Conservation (phyloP, 2,329 filamentous ascomycete genomes). For the Colletotrichum sp. region DNA sequence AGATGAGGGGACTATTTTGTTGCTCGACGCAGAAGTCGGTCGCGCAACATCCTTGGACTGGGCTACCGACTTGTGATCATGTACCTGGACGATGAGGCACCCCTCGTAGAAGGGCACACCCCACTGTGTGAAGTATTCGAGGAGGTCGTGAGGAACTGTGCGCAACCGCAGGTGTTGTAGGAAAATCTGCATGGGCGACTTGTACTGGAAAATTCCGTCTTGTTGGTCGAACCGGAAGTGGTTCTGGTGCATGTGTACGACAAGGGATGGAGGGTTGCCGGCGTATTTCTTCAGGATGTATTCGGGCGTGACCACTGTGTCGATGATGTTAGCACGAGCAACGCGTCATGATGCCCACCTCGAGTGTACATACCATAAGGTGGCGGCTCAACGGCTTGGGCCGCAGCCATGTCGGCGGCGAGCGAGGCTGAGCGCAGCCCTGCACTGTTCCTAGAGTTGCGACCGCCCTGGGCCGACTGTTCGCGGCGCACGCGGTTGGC, state of each 20-base stretch:
- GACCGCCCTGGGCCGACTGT: constrained; percentile 47
- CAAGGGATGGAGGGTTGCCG: constrained; percentile 78
- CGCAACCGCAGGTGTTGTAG: constrained; percentile 78
- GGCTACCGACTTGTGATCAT: constrained; percentile 78
- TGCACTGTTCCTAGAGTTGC: constrained; percentile 56
- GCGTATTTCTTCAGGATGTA: constrained; percentile 86
- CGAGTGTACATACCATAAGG: constrained; percentile 54
- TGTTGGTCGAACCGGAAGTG: constrained; percentile 95
- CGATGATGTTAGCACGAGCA: constrained; percentile 18
- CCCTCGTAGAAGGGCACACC: constrained; percentile 90
- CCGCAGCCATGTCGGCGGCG: constrained; percentile 44
- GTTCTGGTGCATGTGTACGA: constrained; percentile 82
- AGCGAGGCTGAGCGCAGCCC: constrained; percentile 55
- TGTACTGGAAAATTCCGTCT: constrained; percentile 90
- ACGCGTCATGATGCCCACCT: neutral
- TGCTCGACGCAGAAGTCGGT: constrained; percentile 58
- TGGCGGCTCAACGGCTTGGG: constrained; percentile 47
- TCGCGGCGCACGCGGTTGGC: constrained; percentile 67
- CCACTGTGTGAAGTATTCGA: constrained; percentile 75
- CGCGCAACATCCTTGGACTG: constrained; percentile 64
- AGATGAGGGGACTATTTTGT: constrained; percentile 74
- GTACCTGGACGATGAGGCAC: constrained; percentile 92
- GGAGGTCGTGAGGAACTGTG: constrained; percentile 87
- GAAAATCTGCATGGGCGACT: constrained; percentile 85
- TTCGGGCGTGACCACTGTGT: constrained; percentile 70